Base-by-base conservation (phyloP, 306 rosid species). In the Hippophae tibetana region DNA sequence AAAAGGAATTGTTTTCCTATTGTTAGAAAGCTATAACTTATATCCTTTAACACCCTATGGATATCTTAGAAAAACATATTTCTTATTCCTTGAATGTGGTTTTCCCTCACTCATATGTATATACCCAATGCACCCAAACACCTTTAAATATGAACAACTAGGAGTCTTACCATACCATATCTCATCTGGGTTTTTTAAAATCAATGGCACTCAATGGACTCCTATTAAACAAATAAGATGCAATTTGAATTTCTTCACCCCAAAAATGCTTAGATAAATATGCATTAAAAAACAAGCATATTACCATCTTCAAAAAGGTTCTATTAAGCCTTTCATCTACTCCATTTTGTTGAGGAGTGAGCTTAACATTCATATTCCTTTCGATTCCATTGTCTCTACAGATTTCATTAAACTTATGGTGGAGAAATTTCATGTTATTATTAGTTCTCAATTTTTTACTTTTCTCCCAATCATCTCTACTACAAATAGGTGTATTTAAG, bases 341-440 rank as follows among this genome's bases (percentile, higher is more conserved):
- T 5, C 31, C 31, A 58, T 58, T 58, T 43, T 58, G 62, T 43
- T 58, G 31, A 3, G 49, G 62, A 5, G 48, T 58, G 48, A 13
- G 5, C 1, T 0, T n/a, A 7, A 45, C 52, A 23, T 0, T 31
- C 5, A 31, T 31, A 4, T 31, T 0, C 38, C 38, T n/a, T 59
- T 9, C 11, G 2, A 23, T 59, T 50, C 14, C 12, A 13, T 43
- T 6, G 0, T 0, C 9, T 42, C 25, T 59, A 44, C 52, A 44
- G 8, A 4, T 8, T 1, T 8, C 10, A 8, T 43, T 18, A 59
- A 59, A 59, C 7, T 44, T 5, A 23, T 7, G 5, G 8, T 9
- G 13, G 18, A 52, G 43, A 7, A 59, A 44, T 13, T 59, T 14
- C 5, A 48, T 6, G 1, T 23, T 13, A 48, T 48, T 48, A 48